Evolutionary conservation across 129 eudicot genomes (phyloP), one percentile per base, ranked within the genome.

Genomic region (Tagetes patula): DNA sequence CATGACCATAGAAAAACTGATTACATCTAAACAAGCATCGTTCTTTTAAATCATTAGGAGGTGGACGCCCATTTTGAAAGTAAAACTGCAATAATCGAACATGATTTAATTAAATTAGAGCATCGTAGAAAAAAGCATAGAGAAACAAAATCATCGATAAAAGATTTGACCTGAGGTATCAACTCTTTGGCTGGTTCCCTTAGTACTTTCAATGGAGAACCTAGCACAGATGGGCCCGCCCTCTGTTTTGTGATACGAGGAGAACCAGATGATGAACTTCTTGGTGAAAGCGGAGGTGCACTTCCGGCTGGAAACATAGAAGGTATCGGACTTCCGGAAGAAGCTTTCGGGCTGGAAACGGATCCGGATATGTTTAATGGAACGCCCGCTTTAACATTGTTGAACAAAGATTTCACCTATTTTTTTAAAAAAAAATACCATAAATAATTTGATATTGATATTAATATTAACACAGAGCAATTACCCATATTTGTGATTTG

Each of bases 221-320:
- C 85, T 8, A 91, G 71, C 59, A 79, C 78, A 68, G 97, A 91
- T 7, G 88, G 96, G 71, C 96, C 96, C 2, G 89, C 81, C 77
- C 96, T 82, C 46, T 86, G 97, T 77, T 86, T 91, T 70, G 78
- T 60, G 66, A 87, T 74, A 70, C 97, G 92, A 65, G 97, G 97
- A 7, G 97, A 91, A 72, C 97, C 96, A 38, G 75, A 77, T 40
- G 77, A 73, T 38, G 92, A 88, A 81, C 96, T 91, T 74, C 97
- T 82, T 61, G 97, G 97, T 34, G 97, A 91, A 74, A 91, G 96
- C 49, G 97, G 97, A 46, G 97, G 97, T 4, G 97, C 85, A 70
- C 97, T 91, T 36, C 96, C 95, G 64, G 97, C 90, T 48, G 95
- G 91, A 79, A 91, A 91, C 92, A 91, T 88, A 50, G 95, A 88